Evolutionary conservation across 2,329 filamentous ascomycete species (phyloP), one percentile per base, ranked within the genome.

Genomic region (Aspergillus terreus): DNA sequence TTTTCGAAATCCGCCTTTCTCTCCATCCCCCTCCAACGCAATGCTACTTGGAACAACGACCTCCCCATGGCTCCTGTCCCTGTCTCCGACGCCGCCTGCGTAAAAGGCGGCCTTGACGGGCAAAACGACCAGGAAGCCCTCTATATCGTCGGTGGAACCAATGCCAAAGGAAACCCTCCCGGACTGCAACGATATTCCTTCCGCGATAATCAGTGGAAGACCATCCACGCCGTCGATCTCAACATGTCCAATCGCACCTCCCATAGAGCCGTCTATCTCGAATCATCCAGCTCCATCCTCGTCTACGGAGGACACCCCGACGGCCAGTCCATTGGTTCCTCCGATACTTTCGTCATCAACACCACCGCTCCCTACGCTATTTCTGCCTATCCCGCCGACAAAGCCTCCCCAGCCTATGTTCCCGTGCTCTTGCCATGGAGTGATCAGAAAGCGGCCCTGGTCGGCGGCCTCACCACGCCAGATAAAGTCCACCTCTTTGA

Each of bases 141-240:
- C 27, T 96, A 87, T 66, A 80, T 96, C 44, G 83, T 97, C 35
- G 92, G 92, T 60, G 92, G 92, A 49, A 81, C 78, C n/a, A 73
- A 76, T 52, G 76, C 78, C 52, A 72, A 78, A 14, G 66, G 73
- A 0, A 73, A 75, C 45, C 95, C 94, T 65, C 74, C 82, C 9
- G 92, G 92, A 10, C 70, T 97, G 47, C 92, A 96, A 71, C 75
- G 80, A 58, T 88, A 82, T 63, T 77, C 75, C 3, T 86, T 87
- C 60, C 65, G 71, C 4, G 68, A 78, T 47, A 71, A 78, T 52
- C 76, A 71, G 50, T 88, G 85, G 85, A 76, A 82, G 53, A 80
- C 77, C 40, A 71, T 87, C 36, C 66, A 66, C 11, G 74, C 78
- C 4, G 67, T 71, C 14, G 73, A 74, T 30, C 67, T 71, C 33